Evolutionary conservation across 2,329 filamentous ascomycete species (phyloP).

Genomic region (Alternaria atra): DNA sequence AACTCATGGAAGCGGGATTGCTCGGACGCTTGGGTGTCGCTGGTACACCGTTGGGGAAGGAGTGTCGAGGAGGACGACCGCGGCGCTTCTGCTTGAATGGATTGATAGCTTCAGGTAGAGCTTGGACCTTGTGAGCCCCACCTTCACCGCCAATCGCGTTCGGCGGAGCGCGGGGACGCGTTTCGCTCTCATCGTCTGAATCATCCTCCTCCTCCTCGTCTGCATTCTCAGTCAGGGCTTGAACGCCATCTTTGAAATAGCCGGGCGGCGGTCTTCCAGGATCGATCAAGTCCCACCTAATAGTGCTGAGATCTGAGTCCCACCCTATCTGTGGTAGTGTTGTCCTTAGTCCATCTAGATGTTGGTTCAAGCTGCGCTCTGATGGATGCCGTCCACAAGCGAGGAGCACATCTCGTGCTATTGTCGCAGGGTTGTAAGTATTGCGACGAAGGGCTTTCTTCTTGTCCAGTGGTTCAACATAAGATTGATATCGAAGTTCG

Average conservation of each 20-base stretch:
- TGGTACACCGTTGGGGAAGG: constrained; percentile 32
- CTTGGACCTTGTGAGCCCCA: constrained; percentile 37
- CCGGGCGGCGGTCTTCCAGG: constrained; percentile 58
- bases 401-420: constrained; percentile 70
- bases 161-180: constrained; percentile 24
- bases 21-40: constrained; percentile 26
- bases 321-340: constrained; percentile 56
- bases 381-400: constrained; percentile 69
- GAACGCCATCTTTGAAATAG: constrained; percentile 40
- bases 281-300: constrained; percentile 70
- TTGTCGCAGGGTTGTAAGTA: constrained; percentile 68
- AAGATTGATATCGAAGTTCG: constrained; percentile 29
- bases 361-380: constrained; percentile 66
- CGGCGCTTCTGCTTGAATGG: constrained; percentile 45
- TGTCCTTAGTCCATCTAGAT: constrained; percentile 61
- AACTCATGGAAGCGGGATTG: constrained; percentile 32
- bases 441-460: constrained; percentile 59
- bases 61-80: constrained; percentile 49
- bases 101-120: constrained; percentile 41
- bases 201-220: constrained; percentile 48
- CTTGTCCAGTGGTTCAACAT: constrained; percentile 59
- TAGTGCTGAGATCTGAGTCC: constrained; percentile 63
- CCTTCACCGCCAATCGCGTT: constrained; percentile 33
- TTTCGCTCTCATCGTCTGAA: constrained; percentile 42
- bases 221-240: constrained; percentile 41